Evolutionary conservation across 805 yeast genomes (phyloP).

Genomic region (Metschnikowia lochheadii): DNA sequence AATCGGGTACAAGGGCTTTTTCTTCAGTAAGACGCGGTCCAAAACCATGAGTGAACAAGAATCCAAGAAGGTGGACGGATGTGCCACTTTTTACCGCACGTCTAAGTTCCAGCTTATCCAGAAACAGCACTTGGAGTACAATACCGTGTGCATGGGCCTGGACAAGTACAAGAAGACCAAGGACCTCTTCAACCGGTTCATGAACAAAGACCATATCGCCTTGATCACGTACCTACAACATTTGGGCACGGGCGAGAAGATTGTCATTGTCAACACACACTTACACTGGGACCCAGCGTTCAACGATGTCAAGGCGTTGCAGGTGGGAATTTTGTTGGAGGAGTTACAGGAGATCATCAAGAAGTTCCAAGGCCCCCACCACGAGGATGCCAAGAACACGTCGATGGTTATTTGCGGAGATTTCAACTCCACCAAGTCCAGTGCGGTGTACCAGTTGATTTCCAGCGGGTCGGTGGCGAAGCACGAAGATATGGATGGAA

Average conservation of each 20-base stretch:
- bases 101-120: slow-evolving; percentile 66
- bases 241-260: slow-evolving; percentile 60
- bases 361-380: slow-evolving; percentile 42
- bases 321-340: slow-evolving; percentile 86
- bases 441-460: slow-evolving; percentile 90
- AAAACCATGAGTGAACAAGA: slow-evolving; percentile 81
- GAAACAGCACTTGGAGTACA: slow-evolving; percentile 76
- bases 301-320: slow-evolving; percentile 94
- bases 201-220: slow-evolving; percentile 94
- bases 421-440: slow-evolving; percentile 79
- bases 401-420: slow-evolving; percentile 93
- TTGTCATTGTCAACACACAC: slow-evolving; percentile 85
- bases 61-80: slow-evolving; percentile 92
- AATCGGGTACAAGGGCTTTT: slow-evolving; percentile 75
- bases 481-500: slow-evolving; percentile 77
- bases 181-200: slow-evolving; percentile 91
- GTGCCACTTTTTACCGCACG: slow-evolving; percentile 85
- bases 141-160: slow-evolving; percentile 71
- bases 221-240: slow-evolving; percentile 73
- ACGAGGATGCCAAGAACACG: slow-evolving; percentile 52
- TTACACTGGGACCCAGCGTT: slow-evolving; percentile 98
- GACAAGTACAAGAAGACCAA: slow-evolving; percentile 89
- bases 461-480: slow-evolving; percentile 74
- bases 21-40: slow-evolving; percentile 86
- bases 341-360: slow-evolving; percentile 70